Conservation (phyloP, 2,329 filamentous ascomycete species). For the Chaetomium globosum region DNA sequence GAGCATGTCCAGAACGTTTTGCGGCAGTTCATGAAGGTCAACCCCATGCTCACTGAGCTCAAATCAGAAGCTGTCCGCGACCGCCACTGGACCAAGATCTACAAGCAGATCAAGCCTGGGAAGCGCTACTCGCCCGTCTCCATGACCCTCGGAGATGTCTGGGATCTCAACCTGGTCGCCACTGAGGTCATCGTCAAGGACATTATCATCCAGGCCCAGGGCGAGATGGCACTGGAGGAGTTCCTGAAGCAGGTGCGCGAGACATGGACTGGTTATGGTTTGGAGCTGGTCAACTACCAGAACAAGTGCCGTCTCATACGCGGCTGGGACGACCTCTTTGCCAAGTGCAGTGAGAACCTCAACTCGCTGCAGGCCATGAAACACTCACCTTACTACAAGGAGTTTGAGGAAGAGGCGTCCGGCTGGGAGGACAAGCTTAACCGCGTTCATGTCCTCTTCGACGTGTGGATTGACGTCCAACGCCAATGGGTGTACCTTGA, state of each 20-base stretch:
- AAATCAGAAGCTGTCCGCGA: constrained; percentile 97
- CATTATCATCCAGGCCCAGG: constrained; percentile 93
- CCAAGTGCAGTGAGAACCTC: constrained; percentile 96
- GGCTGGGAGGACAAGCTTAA: constrained; percentile 98
- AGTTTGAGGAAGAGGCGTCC: constrained; percentile 96
- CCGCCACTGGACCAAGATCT: constrained; percentile 96
- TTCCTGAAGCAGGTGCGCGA: constrained; percentile 96
- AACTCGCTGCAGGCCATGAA: constrained; percentile 98
- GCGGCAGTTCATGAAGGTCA: constrained; percentile 86
- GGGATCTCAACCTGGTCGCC: constrained; percentile 89
- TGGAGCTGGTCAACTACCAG: constrained; percentile 96
- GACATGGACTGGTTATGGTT: constrained; percentile 91
- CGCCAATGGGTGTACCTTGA: constrained; percentile 99
- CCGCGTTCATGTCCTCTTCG: constrained; percentile 93
- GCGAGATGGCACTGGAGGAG: constrained; percentile 97
- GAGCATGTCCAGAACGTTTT: constrained; percentile 95
- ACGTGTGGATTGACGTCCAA: constrained; percentile 99
- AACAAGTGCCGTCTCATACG: constrained; percentile 97
- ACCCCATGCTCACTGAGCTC: constrained; percentile 81
- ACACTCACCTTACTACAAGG: constrained; percentile 98
- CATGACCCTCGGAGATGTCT: constrained; percentile 97
- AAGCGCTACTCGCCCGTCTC: constrained; percentile 93
- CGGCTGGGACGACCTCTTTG: constrained; percentile 97
- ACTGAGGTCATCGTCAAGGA: constrained; percentile 87
- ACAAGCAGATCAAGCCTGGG: constrained; percentile 89